These are phyloP conservation scores for Amanita thiersii DNA, from an alignment of 768 basidiomycete genomes.

Conservation along the genomic window DNA sequence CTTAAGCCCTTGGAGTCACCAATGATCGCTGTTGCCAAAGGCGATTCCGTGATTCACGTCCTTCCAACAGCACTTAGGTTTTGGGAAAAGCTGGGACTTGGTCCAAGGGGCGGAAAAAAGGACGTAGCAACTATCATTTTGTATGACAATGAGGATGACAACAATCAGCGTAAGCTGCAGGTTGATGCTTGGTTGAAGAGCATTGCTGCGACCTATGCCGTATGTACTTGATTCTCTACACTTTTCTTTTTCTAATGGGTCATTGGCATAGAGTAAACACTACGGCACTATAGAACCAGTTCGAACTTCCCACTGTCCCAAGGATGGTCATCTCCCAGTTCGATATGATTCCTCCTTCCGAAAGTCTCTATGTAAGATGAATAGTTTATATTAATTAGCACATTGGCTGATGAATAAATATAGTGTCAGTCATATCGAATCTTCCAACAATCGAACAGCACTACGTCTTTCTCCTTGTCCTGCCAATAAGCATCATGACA, in stretches of 20 bases:
- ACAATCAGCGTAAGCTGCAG: constrained; percentile 33
- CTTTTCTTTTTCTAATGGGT: constrained; percentile 11
- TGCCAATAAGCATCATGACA: constrained; percentile 52
- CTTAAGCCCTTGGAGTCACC: constrained; percentile 38
- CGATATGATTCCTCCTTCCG: constrained; percentile 61
- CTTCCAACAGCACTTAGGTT: constrained; percentile 67
- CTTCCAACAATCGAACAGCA: constrained; percentile 29
- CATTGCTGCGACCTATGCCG: constrained; percentile 49
- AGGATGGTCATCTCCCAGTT: constrained; percentile 53
- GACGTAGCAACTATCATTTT: constrained; percentile 61
- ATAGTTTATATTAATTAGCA: background rate
- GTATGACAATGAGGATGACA: constrained; percentile 52
- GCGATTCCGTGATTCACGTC: constrained; percentile 60
- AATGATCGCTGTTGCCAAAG: constrained; percentile 58
- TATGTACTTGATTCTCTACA: constrained; percentile 23
- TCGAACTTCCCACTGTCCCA: constrained; percentile 32
- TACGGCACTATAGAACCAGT: constrained; percentile 53
- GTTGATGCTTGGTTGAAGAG: constrained; percentile 55
- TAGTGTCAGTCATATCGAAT: constrained; percentile 43
- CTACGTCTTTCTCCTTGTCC: constrained; percentile 62
- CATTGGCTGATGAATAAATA: constrained; percentile 6
- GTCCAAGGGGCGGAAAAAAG: constrained; percentile 64
- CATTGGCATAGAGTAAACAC: constrained; percentile 44
- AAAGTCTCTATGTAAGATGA: constrained; percentile 49
- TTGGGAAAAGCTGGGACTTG: constrained; percentile 79